Evolutionary conservation across 345 rosid genomes (phyloP).

Genomic region (Hypericum perforatum): DNA sequence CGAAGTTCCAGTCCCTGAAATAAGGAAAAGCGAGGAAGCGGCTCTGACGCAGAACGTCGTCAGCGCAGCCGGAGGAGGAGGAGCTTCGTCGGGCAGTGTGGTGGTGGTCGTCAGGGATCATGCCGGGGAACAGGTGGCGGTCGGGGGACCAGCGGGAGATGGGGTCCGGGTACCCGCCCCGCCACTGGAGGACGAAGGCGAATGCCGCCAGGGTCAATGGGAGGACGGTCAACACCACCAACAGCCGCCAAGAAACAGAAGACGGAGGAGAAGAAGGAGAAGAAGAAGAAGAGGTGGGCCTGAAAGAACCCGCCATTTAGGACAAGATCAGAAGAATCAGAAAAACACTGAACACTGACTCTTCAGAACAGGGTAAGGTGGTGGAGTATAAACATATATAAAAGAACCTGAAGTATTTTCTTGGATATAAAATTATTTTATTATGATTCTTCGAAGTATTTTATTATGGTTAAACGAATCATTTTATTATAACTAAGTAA

Average conservation of each 20-base stretch:
- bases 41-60: constrained; percentile 50
- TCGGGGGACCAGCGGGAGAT: constrained; percentile 36
- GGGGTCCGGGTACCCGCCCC: constrained; percentile 42
- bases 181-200: constrained; percentile 66
- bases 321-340: neutral
- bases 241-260: constrained; percentile 27
- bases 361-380: too few relatives aligned
- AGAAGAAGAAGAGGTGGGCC: too few relatives aligned
- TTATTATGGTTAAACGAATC: too few relatives aligned
- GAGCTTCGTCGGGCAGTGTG: constrained; percentile 11
- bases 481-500: too few relatives aligned
- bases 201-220: constrained; percentile 46
- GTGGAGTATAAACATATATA: too few relatives aligned
- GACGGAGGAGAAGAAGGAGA: constrained; percentile 15
- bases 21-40: constrained; percentile 59
- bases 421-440: too few relatives aligned
- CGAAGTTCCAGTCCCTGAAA: constrained; percentile 54
- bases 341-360: too few relatives aligned
- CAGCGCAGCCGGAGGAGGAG: constrained; percentile 42
- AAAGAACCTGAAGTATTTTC: too few relatives aligned
- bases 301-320: constrained; percentile 38
- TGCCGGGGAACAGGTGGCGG: constrained; percentile 55
- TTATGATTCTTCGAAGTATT: too few relatives aligned
- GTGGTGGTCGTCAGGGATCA: constrained; percentile 14
- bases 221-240: constrained; percentile 43